Evolutionary conservation across 768 basidiomycete genomes (phyloP), one percentile per base, ranked within the genome.

Genomic region (Leucocoprinus birnbaumii): DNA sequence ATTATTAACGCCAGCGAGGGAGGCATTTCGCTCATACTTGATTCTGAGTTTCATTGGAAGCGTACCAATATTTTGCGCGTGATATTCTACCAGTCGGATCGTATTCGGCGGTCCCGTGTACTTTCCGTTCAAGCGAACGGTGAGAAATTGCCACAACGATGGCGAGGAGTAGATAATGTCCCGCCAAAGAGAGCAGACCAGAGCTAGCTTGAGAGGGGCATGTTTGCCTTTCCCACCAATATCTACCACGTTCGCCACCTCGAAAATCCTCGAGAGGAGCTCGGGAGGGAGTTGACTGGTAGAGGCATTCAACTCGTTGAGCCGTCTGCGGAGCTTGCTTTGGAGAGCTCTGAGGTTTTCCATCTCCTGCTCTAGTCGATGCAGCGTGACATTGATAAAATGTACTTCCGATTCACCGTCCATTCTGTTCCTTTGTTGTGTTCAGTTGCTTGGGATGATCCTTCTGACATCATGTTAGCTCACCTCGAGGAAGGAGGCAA

Each of bases 241-340:
- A n/a, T 4, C 24, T 9, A 16, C 24, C 2, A 25, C 41, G n/a
- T 41, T 42, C 6, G 26, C 41, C 4, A 14, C 11, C 43, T 51
- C 41, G 43, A 43, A 51, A 19, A 51, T 43, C n/a, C 11, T n/a
- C 19, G 51, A 42, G 22, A 51, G 41, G n/a, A 26, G 27, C 43
- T 51, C 51, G n/a, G 25, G 24, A n/a, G 51, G 51, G 14, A 42
- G 38, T 11, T 3, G n/a, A 43, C 25, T 42, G 1, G 51, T 42
- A 42, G 7, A 9, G 3, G 41, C 51, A 18, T 43, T 22, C 41
- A 51, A 14, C 5, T 44, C 41, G 41, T 51, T 51, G 24, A 42
- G 18, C 24, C 41, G 21, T n/a, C 51, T 19, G 18, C 40, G 41
- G 2, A 27, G 19, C 9, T 18, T 34, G 5, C 18, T 38, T 43